Conservation (phyloP, 116 monocot genomes). For the Cymodocea nodosa region DNA sequence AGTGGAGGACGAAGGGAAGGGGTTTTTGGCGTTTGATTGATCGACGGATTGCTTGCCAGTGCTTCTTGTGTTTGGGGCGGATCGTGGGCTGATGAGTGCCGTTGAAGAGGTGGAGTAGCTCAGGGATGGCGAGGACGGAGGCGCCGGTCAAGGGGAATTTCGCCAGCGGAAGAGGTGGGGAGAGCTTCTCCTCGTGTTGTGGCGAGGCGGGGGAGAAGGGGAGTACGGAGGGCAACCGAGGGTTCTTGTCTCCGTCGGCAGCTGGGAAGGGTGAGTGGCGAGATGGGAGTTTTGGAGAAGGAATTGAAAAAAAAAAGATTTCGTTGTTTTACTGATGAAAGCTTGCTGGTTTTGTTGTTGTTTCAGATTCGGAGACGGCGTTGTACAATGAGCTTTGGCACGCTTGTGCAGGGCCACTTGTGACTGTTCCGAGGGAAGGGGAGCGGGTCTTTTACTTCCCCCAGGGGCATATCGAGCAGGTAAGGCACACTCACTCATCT, state of each 20-base stretch:
- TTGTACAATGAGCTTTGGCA: conserved; percentile 64
- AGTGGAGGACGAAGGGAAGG: too few relatives aligned
- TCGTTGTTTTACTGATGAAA: background rate
- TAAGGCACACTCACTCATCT: conserved; percentile 3
- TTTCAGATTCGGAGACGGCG: conserved; percentile 33
- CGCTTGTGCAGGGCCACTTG: conserved; percentile 71
- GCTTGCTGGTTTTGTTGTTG: background rate
- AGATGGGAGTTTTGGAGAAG: background rate
- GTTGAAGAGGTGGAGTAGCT: background rate
- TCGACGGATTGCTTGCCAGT: background rate
- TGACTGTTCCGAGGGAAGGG: conserved; percentile 44
- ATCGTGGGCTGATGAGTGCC: background rate
- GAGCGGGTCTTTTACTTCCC: conserved; percentile 79
- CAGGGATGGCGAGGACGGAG: conserved; percentile 35
- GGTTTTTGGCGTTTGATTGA: too few relatives aligned
- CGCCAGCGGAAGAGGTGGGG: conserved; percentile 12
- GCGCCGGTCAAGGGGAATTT: conserved; percentile 16
- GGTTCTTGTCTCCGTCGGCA: background rate
- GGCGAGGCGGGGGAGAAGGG: conserved; percentile 8
- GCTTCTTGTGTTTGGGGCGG: background rate
- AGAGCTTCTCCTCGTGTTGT: conserved; percentile 19
- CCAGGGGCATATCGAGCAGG: conserved; percentile 80
- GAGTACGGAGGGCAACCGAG: background rate
- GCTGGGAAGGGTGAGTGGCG: conserved; percentile 15
- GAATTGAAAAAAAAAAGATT: too few relatives aligned